A percentile compares a stretch with the other conserved stretches of the same genome.
phyloP scores from a whole-genome alignment of 768 basidiomycete species.

The Phaeotremella skinneri region DNA sequence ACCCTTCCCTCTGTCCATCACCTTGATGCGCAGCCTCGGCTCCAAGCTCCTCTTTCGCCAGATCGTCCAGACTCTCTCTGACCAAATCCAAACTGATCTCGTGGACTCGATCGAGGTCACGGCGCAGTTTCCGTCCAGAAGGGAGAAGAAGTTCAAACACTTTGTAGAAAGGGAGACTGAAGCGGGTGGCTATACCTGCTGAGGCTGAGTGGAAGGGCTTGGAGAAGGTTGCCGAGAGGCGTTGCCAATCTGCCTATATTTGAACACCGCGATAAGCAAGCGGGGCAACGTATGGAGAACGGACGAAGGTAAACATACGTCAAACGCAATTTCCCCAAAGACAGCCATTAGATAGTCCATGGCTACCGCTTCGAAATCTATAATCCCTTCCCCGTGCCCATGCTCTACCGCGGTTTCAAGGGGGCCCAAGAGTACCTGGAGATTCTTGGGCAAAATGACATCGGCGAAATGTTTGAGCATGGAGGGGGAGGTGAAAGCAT shows the following conservation, averaged over 20 bases:
- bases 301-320: constrained; percentile 21
- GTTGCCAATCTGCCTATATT: constrained; percentile 7
- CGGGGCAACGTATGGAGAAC: background rate
- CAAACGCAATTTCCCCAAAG: constrained; percentile 37
- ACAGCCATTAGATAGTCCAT: constrained; percentile 26
- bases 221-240: constrained; percentile 11
- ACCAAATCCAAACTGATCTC: constrained; percentile 12
- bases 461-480: constrained; percentile 20
- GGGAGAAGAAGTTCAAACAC: constrained; percentile 15
- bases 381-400: constrained; percentile 1
- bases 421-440: constrained; percentile 2
- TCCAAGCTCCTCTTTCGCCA: constrained; percentile 16
- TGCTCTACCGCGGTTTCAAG: constrained; percentile 15
- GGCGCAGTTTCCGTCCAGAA: constrained; percentile 7
- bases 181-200: constrained; percentile 15
- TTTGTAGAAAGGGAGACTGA: constrained; percentile 23
- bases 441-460: constrained; percentile 20
- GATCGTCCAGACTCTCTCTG: constrained; percentile 3
- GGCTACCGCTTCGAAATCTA: constrained; percentile 25
- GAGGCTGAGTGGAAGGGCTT: constrained; percentile 23
- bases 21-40: background rate
- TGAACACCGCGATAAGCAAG: background rate
- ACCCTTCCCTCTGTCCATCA: background rate
- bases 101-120: constrained; percentile 17
- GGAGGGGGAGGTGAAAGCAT: constrained; percentile 18